Evolutionary conservation across 192 early-diverging fungal genomes (phyloP), one percentile per base, ranked within the genome.

Genomic region (Coemansia sp.): DNA sequence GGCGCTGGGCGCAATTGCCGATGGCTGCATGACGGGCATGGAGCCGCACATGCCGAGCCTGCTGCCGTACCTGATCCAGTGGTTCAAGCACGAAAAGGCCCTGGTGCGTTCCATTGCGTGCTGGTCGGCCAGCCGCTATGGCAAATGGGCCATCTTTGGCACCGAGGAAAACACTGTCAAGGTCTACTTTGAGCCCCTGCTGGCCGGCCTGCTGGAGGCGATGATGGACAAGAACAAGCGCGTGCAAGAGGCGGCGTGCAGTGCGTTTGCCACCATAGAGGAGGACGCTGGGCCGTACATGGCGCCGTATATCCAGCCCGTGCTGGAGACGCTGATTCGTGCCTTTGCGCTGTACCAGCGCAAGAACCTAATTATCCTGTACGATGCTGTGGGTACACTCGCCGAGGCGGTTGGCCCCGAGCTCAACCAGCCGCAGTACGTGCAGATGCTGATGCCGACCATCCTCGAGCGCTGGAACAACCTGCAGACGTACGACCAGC

Each of bases 211-310:
- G 43, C 81, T 82, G 29, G 69, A 78, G 33, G 87, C 83, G 54
- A 83, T 92, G 51, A 80, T 92, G 63, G 91, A 98, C 64, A 91
- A 85, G 66, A 98, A 92, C 80, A 99, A 99, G 76, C 82, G 92
- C 30, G 95, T 99, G 10, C 97, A 99, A 69, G 91, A 99, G 59
- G 91, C 95, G 14, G 94, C 86, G 27, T 98, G 95, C 78, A 87
- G 88, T 51, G 91, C 95, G 1, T 87, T 99, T 51, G 93, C 97
- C 11, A 93, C 90, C 10, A 60, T 99, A 31, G 92, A 98, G 74
- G 95, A 96, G 60, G 92, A 91, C 43, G 95, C 94, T 16, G 78
- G 80, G 16, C 65, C 67, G 14, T 66, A 82, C 38, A 78, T 99
- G 38, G 80, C 82, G 10, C 95, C 95, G 10, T 97, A 91, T 56